Percentiles rank a stretch among this genome's conserved stretches.
Evolutionary conservation across 768 basidiomycete genomes (phyloP).

Genomic region (Cantharellus anzutake): DNA sequence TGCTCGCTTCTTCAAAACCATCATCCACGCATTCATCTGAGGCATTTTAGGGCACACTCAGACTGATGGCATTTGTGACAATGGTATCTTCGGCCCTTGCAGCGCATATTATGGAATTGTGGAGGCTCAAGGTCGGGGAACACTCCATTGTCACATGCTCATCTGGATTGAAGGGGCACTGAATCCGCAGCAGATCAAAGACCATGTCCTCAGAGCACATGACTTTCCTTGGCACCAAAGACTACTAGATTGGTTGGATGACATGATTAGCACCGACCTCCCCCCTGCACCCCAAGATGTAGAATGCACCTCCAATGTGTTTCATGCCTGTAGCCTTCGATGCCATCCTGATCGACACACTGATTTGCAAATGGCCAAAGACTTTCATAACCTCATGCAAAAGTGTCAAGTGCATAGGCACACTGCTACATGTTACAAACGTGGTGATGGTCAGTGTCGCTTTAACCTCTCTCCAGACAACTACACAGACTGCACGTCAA

Average conservation of each 20-base stretch:
- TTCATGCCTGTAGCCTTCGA: neutral
- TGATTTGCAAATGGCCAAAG: neutral
- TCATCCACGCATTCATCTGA: constrained; percentile 21
- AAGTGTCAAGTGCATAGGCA: constrained; percentile 11
- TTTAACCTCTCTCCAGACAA: constrained; percentile 16
- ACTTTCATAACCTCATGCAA: neutral
- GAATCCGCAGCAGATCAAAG: constrained; percentile 8
- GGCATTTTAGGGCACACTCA: neutral
- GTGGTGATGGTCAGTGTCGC: constrained; percentile 17
- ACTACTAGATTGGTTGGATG: neutral
- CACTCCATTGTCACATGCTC: constrained; percentile 11
- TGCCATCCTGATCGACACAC: neutral
- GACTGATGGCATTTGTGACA: neutral
- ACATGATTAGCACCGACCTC: neutral
- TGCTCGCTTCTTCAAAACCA: constrained; percentile 24
- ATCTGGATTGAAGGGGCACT: constrained; percentile 11
- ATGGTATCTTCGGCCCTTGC: constrained; percentile 7
- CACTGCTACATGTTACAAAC: constrained; percentile 22
- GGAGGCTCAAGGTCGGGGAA: constrained; percentile 10
- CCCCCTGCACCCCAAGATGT: neutral
- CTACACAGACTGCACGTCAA: constrained; percentile 1
- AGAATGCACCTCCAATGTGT: neutral
- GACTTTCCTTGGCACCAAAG: neutral
- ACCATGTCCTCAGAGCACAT: neutral
- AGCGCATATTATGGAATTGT: constrained; percentile 10